Conservation (phyloP, 2,329 filamentous ascomycete genomes). For the Geosmithia putterillii region DNA sequence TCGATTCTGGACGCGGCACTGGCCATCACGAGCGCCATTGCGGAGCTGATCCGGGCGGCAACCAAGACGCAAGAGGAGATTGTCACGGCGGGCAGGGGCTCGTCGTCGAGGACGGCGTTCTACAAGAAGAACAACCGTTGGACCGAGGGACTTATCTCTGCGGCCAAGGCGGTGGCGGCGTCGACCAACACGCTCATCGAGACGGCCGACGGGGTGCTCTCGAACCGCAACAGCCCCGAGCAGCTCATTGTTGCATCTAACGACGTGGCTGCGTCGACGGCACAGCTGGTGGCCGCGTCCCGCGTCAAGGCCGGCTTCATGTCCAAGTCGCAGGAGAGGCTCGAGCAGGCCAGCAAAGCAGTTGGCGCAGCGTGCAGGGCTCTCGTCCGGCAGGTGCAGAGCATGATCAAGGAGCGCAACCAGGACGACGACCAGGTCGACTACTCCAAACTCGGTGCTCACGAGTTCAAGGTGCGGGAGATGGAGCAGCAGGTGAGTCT, state of each 20-base stretch:
- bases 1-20: conserved; percentile 87
- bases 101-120: conserved; percentile 79
- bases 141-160: conserved; percentile 95
- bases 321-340: conserved; percentile 86
- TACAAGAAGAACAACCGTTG: conserved; percentile 99
- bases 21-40: conserved; percentile 88
- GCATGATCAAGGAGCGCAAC: conserved; percentile 80
- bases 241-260: conserved; percentile 97
- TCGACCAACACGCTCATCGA: conserved; percentile 96
- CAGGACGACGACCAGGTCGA: conserved; percentile 75
- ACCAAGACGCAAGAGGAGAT: conserved; percentile 92
- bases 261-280: conserved; percentile 89
- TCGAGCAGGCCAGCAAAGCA: conserved; percentile 86
- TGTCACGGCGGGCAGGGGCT: conserved; percentile 81
- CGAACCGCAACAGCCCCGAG: conserved; percentile 82
- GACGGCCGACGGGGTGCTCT: conserved; percentile 92
- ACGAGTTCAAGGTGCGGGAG: conserved; percentile 97
- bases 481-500: conserved; percentile 99
- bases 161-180: conserved; percentile 86
- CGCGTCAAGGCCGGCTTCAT: conserved; percentile 97
- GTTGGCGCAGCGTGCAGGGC: conserved; percentile 80
- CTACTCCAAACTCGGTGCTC: conserved; percentile 75
- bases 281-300: conserved; percentile 89
- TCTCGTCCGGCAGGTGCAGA: conserved; percentile 86
- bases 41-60: conserved; percentile 87